phyloP scores from a whole-genome alignment of 1,284 basidiomycete genomes.

The Erythrobasidium hasegawianum region DNA sequence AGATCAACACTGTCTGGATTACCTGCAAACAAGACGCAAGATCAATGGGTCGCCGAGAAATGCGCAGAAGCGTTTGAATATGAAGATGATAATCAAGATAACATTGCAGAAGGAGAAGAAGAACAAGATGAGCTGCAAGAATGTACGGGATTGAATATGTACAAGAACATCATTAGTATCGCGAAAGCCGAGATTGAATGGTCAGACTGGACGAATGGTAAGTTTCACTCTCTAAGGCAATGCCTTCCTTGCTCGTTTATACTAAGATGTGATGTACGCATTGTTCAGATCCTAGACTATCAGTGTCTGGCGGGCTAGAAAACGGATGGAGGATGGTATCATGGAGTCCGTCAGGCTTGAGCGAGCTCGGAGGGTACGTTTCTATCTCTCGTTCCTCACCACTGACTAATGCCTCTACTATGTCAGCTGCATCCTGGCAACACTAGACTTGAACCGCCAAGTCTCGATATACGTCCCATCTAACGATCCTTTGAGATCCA shows the following conservation, averaged over 20 bases:
- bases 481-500: conserved; percentile 7
- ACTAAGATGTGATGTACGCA: neutral
- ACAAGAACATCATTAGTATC: conserved; percentile 5
- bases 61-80: neutral
- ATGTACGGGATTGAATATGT: conserved; percentile 21
- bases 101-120: no score
- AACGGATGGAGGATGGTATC: conserved; percentile 32
- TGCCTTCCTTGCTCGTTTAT: neutral
- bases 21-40: conserved; percentile 28
- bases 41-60: conserved; percentile 18
- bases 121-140: neutral
- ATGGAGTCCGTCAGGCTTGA: conserved; percentile 31
- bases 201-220: conserved; percentile 22
- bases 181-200: conserved; percentile 9
- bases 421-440: conserved; percentile 25
- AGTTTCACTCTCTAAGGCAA: neutral
- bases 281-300: conserved; percentile 4
- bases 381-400: neutral
- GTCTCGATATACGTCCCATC: conserved; percentile 8
- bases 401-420: no score
- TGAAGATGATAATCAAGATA: neutral
- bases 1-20: conserved; percentile 29
- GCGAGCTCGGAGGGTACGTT: conserved; percentile 15
- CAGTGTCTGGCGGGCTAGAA: conserved; percentile 13
- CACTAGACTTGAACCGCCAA: conserved; percentile 25